Evolutionary conservation across 768 basidiomycete genomes (phyloP), one percentile per base, ranked within the genome.

Genomic region (Lentinula guzmanii): DNA sequence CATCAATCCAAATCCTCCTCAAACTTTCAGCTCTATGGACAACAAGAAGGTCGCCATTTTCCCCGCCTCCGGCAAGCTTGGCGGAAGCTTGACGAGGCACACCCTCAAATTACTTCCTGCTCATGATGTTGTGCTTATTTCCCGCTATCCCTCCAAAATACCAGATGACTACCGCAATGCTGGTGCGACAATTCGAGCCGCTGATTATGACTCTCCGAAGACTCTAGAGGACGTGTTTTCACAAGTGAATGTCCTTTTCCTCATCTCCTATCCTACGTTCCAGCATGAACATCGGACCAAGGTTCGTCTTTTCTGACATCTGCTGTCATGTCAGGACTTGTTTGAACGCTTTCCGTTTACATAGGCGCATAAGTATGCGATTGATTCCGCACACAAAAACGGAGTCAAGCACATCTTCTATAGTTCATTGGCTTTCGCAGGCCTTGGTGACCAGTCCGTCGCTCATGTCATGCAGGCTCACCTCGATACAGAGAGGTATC

Each of bases 331-430:
- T n/a, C 11, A 43, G 13, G 13, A 28, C 28, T 28, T 28, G 28
- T 43, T 45, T 16, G 11, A 16, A 18, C 8, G 2, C 8, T 48
- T 8, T 48, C 21, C 18, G n/a, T 24, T 24, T 24, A 48, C 21
- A 6, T 16, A 56, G 55, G 55, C 39, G 18, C 55, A 56, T 28
- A 37, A 31, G 5, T 6, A 16, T 8, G 55, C 55, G 41, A 56
- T 56, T 28, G 55, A 56, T 18, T 56, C 11, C 16, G 55, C 55
- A 9, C 55, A 15, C 41, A 31, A 8, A 28, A 42, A 41, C 55
- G 55, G 55, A 56, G 55, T 56, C 6, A 56, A 41, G 41, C 55
- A 56, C 39, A 56, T 56, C 5, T 56, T 56, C 39, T 56, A 56
- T 11, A 56, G 7, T n/a, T 56, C 55, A 9, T 56, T 56, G 11